phyloP scores from a whole-genome alignment of 257 asterid genomes.

The Nemophila menziesii region DNA sequence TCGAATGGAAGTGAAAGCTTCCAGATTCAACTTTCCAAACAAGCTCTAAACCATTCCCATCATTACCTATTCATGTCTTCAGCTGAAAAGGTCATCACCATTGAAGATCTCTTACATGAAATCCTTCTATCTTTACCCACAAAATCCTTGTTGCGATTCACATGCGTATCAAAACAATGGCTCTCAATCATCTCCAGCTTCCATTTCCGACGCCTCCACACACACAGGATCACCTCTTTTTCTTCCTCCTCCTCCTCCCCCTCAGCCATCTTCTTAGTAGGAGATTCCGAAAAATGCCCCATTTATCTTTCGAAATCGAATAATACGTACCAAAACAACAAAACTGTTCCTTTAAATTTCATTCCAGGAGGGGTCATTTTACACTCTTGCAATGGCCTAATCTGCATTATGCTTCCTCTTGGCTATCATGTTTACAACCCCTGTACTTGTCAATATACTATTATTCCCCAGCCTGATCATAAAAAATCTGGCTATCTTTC shows the following conservation, averaged over 20 bases:
- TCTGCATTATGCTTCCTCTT: conserved; percentile 3
- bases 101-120: conserved; percentile 7
- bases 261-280: conserved; percentile 4
- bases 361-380: neutral
- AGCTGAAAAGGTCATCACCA: conserved; percentile 10
- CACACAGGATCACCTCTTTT: neutral
- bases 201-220: conserved; percentile 6
- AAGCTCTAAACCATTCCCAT: conserved; percentile 14
- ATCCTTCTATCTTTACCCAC: conserved; percentile 9
- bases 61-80: neutral
- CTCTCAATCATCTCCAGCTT: neutral
- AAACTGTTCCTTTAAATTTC: neutral
- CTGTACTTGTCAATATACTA: conserved; percentile 4
- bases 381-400: conserved; percentile 11
- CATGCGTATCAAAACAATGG: conserved; percentile 8
- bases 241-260: neutral
- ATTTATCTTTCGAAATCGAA: neutral
- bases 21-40: conserved; percentile 9
- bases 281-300: neutral
- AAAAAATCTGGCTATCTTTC: neutral
- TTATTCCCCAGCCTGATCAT: conserved; percentile 1
- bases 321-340: neutral
- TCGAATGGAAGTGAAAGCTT: neutral
- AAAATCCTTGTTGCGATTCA: conserved; percentile 9
- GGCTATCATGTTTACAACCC: conserved; percentile 17